Conservation (phyloP, 106 monocot genomes). For the Platanthera guangdongensis region DNA sequence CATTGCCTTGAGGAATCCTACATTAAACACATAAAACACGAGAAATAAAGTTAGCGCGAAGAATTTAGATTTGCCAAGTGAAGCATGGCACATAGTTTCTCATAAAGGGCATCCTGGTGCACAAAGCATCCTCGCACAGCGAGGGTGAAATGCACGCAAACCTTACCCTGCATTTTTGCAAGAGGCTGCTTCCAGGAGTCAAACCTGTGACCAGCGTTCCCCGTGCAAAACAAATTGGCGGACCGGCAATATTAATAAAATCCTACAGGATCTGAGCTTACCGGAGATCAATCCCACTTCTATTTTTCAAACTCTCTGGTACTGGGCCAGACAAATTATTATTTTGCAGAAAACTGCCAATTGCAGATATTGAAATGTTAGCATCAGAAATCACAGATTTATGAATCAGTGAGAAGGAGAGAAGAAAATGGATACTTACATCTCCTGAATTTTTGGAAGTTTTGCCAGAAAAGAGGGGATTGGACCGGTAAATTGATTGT, state of each 20-base stretch:
- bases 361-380: background rate
- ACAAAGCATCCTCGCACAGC: no score
- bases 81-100: no score
- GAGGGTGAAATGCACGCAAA: no score
- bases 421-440: conserved; percentile 26
- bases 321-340: conserved; percentile 23
- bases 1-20: conserved; percentile 5
- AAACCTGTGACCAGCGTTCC: no score
- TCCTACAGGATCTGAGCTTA: background rate
- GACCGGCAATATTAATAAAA: no score
- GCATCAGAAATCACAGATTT: background rate
- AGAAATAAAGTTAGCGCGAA: background rate
- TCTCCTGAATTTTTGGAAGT: conserved; percentile 31
- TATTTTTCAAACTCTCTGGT: conserved; percentile 26
- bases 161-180: no score
- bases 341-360: conserved; percentile 25
- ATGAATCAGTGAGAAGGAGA: background rate
- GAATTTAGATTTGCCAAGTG: background rate
- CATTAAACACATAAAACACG: background rate
- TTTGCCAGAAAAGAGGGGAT: conserved; percentile 36
- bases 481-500: conserved; percentile 39
- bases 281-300: conserved; percentile 15
- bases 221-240: no score
- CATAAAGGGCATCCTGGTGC: no score
- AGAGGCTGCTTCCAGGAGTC: no score